These are phyloP conservation scores for Fraxinus pennsylvanica DNA, from an alignment of 257 asterid genomes.

Conservation along the genomic window DNA sequence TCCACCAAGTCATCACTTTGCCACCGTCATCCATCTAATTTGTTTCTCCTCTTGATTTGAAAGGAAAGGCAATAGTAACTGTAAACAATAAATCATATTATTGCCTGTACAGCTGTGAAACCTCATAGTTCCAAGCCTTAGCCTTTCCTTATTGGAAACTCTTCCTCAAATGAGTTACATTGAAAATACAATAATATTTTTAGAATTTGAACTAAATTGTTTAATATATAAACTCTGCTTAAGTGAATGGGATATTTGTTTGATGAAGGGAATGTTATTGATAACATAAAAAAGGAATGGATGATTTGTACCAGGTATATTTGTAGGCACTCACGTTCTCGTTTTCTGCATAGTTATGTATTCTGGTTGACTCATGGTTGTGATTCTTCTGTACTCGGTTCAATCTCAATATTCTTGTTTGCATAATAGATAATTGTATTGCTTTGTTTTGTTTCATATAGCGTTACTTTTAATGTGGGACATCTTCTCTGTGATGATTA, in stretches of 20 bases:
- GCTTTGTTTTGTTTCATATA: conserved; percentile 23
- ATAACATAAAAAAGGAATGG: background rate
- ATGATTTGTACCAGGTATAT: conserved; percentile 7
- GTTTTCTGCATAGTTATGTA: conserved; percentile 7
- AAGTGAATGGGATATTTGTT: conserved; percentile 1
- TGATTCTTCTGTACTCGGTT: background rate
- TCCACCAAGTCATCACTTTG: background rate
- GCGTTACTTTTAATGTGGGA: conserved; percentile 34
- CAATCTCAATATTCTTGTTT: background rate
- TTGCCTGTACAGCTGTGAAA: background rate
- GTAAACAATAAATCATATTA: background rate
- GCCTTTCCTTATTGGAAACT: background rate
- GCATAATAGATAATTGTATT: conserved; percentile 23
- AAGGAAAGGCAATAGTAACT: background rate
- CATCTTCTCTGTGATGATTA: conserved; percentile 54
- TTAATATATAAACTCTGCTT: background rate
- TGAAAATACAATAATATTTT: background rate
- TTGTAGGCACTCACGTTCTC: background rate
- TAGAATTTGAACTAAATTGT: background rate
- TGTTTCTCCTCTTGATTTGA: background rate
- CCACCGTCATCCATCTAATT: background rate
- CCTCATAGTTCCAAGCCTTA: background rate
- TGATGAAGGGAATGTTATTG: background rate
- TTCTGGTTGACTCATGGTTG: conserved; percentile 17
- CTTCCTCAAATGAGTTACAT: background rate